Evolutionary conservation across 495 filamentous ascomycete genomes (phyloP).

Genomic region (Cryomyces minteri): DNA sequence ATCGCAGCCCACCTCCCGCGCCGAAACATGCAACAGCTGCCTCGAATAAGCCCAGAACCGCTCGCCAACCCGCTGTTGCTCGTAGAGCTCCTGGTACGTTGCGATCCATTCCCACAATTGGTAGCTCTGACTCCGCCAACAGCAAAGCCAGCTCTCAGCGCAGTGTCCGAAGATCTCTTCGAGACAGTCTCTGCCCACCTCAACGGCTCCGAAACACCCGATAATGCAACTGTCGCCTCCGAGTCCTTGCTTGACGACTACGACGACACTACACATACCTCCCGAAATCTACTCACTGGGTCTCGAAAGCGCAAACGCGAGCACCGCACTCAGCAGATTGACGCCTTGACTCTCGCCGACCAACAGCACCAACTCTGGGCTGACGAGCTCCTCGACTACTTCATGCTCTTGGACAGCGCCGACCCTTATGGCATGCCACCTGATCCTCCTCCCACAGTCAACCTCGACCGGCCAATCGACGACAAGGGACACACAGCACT

Average conservation of each 20-base stretch:
- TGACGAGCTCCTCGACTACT: slow-evolving; percentile 87
- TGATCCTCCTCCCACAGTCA: slow-evolving; percentile 61
- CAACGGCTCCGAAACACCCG: slow-evolving; percentile 65
- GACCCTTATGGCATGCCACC: slow-evolving; percentile 50
- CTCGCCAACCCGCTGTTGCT: slow-evolving; percentile 17
- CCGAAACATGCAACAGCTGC: slow-evolving; percentile 71
- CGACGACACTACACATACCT: slow-evolving; percentile 50
- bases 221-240: slow-evolving; percentile 60
- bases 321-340: slow-evolving; percentile 26
- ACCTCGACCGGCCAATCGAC: slow-evolving; percentile 78
- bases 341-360: slow-evolving; percentile 46
- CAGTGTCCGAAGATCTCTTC: slow-evolving; percentile 30
- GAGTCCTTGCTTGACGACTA: slow-evolving; percentile 74
- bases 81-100: slow-evolving; percentile 3
- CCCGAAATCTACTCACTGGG: slow-evolving; percentile 39
- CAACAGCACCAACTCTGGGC: slow-evolving; percentile 78
- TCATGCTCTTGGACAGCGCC: slow-evolving; percentile 59
- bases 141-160: too few relatives aligned
- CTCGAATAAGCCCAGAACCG: slow-evolving; percentile 46
- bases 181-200: slow-evolving; percentile 30
- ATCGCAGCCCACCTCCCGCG: slow-evolving; percentile 76
- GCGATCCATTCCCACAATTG: not conserved
- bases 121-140: too few relatives aligned
- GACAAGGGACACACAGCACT: slow-evolving; percentile 74
- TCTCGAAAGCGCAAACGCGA: slow-evolving; percentile 64